Evolutionary conservation across 1,139 yeast species (phyloP), one percentile per base, ranked within the genome.

Genomic region (Hemisphaericaspora xylofermentans): DNA sequence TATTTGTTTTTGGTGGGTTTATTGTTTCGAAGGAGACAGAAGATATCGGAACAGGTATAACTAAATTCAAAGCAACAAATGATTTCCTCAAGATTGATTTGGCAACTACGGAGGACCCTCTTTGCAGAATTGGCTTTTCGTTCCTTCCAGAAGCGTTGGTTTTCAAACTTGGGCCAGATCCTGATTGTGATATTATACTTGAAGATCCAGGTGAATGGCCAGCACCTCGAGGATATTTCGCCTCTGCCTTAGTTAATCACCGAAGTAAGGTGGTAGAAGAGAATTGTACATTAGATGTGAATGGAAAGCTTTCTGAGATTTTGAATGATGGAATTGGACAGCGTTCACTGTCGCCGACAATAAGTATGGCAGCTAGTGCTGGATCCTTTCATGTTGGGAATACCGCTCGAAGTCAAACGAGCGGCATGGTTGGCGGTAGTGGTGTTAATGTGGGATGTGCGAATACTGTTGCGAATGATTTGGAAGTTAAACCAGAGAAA

Each of bases 1-100:
- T 72, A 0, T 71, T 64, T 46, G 53, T 69, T 5, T 72, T 69
- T 54, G 78, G 77, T 3, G 78, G 78, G 3, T 72, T 72, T 44
- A 43, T 46, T 10, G 41, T 52, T n/a, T 43, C 44, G 1, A 39
- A 40, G 10, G 36, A 40, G 2, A 14, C 15, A 13, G 44, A 36
- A 8, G 39, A 45, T 2, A 43, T 46, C 10, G 64, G 61, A 2
- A 43, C 47, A 10, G 63, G 60, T 1, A 43, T 45, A 16, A 51
- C 52, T 14, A 36, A 33, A 3, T 71, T 70, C 44, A 48, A 46
- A 13, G 72, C 77, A 0, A 53, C 67, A 1, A 57, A 65, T 45
- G 74, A 68, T 19, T 52, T 72, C 9, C 50, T 71, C 32, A 62
- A 66, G 44, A 66, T 72, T 35, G 75, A 67, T 36, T 50, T 71